These are phyloP conservation scores for Coniochaeta ligniaria DNA, from an alignment of 2,329 filamentous ascomycete genomes.

Conservation along the genomic window DNA sequence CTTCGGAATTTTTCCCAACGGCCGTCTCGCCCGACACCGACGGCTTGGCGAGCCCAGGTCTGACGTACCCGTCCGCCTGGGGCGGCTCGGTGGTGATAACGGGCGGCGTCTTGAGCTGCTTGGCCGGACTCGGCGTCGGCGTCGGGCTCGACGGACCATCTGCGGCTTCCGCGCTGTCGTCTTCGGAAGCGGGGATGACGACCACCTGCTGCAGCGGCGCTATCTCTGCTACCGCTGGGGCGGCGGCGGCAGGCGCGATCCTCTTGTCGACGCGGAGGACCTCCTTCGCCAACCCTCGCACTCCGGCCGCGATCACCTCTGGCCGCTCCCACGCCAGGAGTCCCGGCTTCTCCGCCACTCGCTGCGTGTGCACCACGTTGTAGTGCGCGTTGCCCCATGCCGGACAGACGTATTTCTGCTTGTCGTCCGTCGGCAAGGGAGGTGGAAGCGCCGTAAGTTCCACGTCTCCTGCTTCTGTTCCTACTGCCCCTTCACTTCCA, in stretches of 20 bases:
- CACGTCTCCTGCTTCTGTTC: conserved; percentile 5
- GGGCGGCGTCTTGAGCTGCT: background rate
- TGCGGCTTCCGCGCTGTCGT: background rate
- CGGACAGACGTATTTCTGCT: conserved; percentile 33
- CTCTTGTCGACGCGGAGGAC: conserved; percentile 29
- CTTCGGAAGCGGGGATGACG: conserved; percentile 3
- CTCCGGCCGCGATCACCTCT: conserved; percentile 34
- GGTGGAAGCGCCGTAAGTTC: conserved; percentile 1
- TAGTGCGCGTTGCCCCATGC: conserved; percentile 39
- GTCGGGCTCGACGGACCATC: background rate
- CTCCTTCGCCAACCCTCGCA: conserved; percentile 30
- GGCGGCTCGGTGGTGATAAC: background rate
- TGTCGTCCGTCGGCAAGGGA: background rate
- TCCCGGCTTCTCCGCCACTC: conserved; percentile 31
- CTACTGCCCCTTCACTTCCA: background rate
- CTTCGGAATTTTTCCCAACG: background rate
- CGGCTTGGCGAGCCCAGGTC: background rate
- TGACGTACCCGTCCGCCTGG: background rate
- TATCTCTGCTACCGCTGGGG: background rate
- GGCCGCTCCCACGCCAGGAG: conserved; percentile 42
- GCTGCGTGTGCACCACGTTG: conserved; percentile 32
- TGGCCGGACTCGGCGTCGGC: background rate
- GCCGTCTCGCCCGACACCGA: background rate
- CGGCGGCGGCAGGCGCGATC: conserved; percentile 21
- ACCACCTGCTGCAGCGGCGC: conserved; percentile 25